phyloP scores from a whole-genome alignment of 169 alveolate species.

The Pseudocohnilembus persalinus region DNA sequence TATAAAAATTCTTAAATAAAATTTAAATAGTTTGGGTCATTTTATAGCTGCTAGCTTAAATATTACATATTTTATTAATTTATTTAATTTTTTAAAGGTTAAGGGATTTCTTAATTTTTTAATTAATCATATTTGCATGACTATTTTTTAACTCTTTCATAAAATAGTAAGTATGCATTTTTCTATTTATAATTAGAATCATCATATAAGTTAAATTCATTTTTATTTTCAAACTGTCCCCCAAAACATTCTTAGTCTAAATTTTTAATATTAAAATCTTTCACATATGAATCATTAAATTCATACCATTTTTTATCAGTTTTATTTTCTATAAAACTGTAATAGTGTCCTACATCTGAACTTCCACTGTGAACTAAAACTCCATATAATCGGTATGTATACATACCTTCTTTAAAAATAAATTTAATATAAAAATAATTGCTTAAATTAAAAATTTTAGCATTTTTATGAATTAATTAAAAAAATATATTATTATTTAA shows the following conservation, averaged over 20 bases:
- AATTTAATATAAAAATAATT: constrained; percentile 27
- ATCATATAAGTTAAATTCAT: constrained; percentile 14
- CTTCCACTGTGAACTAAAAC: constrained; percentile 80
- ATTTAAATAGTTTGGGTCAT: too few relatives aligned
- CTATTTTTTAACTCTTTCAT: constrained; percentile 56
- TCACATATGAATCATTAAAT: constrained; percentile 81
- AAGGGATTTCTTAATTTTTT: too few relatives aligned
- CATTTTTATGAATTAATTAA: constrained; percentile 12
- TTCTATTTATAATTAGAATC: constrained; percentile 21
- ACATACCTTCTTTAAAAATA: constrained; percentile 52
- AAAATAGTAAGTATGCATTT: constrained; percentile 77
- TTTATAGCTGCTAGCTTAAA: too few relatives aligned
- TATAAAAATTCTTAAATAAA: too few relatives aligned
- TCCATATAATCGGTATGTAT: constrained; percentile 72
- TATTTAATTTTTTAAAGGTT: too few relatives aligned
- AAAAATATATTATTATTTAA: constrained; percentile 27
- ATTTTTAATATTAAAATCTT: constrained; percentile 60
- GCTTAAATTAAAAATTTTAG: constrained; percentile 15
- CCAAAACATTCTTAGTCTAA: constrained; percentile 85
- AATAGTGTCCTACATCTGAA: constrained; percentile 87
- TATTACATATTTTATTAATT: too few relatives aligned
- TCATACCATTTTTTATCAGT: constrained; percentile 73
- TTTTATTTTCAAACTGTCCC: constrained; percentile 46
- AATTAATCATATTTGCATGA: too few relatives aligned
- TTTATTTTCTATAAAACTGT: constrained; percentile 65